phyloP scores from a whole-genome alignment of 1,139 yeast genomes.

The Blastobotrys proliferans region DNA sequence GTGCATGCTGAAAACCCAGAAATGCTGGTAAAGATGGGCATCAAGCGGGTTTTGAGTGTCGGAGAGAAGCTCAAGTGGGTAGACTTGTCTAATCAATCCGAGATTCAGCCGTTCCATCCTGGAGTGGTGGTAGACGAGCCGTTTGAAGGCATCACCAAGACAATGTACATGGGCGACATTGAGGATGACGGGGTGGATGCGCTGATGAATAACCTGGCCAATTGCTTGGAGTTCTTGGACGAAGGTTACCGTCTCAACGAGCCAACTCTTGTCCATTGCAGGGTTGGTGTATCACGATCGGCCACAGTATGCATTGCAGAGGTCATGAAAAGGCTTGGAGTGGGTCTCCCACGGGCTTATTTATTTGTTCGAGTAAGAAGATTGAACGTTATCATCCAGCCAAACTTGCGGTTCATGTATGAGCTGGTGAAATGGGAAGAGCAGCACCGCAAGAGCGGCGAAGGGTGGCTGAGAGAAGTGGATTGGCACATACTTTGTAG shows the following conservation, averaged over 20 bases:
- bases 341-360: conserved; percentile 70
- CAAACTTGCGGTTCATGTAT: conserved; percentile 79
- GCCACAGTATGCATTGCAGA: conserved; percentile 91
- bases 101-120: not conserved
- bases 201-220: conserved; percentile 38
- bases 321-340: conserved; percentile 66
- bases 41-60: conserved; percentile 74
- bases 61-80: conserved; percentile 76
- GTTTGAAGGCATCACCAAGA: conserved; percentile 29
- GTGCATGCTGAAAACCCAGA: conserved; percentile 74
- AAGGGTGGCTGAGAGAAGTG: conserved; percentile 55
- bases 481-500: conserved; percentile 92
- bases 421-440: conserved; percentile 82
- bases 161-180: conserved; percentile 41
- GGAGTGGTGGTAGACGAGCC: conserved; percentile 20
- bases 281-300: conserved; percentile 87
- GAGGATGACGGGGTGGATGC: conserved; percentile 52
- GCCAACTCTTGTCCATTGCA: conserved; percentile 75
- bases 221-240: conserved; percentile 43
- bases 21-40: conserved; percentile 61
- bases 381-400: conserved; percentile 85
- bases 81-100: conserved; percentile 16
- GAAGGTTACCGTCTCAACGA: conserved; percentile 38
- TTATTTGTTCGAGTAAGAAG: conserved; percentile 78
- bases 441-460: conserved; percentile 29